Evolutionary conservation across 257 asterid genomes (phyloP).

Genomic region (Fraxinus pennsylvanica): DNA sequence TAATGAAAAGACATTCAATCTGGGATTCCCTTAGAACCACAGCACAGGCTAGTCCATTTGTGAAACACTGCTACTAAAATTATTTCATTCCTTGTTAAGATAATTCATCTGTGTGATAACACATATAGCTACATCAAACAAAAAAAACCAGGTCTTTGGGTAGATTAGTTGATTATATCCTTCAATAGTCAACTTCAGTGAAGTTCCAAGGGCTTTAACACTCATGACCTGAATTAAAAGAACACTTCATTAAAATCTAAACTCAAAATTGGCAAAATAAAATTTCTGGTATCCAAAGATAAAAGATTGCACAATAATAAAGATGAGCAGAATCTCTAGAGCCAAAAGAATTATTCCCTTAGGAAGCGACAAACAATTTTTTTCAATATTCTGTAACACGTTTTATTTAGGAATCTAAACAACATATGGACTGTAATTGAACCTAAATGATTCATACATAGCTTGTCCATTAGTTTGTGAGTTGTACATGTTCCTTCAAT

Average conservation of each 20-base stretch:
- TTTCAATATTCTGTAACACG: not conserved
- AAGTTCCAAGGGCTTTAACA: conserved; percentile 87
- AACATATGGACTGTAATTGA: not conserved
- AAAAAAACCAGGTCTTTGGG: conserved; percentile 79
- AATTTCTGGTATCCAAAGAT: not conserved
- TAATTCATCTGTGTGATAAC: conserved; percentile 90
- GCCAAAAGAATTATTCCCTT: not conserved
- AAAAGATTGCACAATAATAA: not conserved
- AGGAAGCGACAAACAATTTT: not conserved
- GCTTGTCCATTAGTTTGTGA: not conserved
- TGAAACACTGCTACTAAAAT: not conserved
- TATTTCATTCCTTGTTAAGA: conserved; percentile 74
- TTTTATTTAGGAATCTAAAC: not conserved
- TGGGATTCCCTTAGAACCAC: not conserved
- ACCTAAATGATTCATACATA: not conserved
- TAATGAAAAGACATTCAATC: not conserved
- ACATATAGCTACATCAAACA: conserved; percentile 66
- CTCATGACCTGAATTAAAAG: conserved; percentile 72
- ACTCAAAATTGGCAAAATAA: not conserved
- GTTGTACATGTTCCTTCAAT: not conserved
- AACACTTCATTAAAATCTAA: conserved; percentile 9
- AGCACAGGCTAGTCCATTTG: conserved; percentile 21
- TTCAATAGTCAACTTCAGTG: conserved; percentile 76
- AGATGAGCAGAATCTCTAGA: not conserved
- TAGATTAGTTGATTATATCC: conserved; percentile 77